These are phyloP conservation scores for Tetraselmis chui DNA, from an alignment of 139 green algal genomes.

Conservation along the genomic window DNA sequence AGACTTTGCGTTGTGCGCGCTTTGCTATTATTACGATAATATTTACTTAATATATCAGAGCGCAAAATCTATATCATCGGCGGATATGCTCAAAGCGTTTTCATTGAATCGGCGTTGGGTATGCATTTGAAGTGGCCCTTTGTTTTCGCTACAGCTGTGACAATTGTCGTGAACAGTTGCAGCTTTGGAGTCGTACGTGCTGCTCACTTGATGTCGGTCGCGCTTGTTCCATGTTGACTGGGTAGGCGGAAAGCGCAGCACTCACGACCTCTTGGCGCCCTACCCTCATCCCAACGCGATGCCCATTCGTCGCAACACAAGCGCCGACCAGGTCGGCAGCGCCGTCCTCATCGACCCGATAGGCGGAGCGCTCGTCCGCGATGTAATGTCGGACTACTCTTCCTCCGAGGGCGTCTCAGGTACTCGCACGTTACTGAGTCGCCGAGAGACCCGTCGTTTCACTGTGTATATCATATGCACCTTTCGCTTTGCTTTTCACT, in stretches of 20 bases:
- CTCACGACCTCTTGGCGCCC: not conserved
- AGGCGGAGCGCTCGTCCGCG: no score
- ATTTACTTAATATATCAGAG: not conserved
- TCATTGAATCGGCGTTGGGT: no score
- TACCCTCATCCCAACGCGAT: no score
- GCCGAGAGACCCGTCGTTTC: no score
- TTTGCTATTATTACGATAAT: not conserved
- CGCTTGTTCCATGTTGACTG: not conserved
- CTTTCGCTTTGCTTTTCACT: no score
- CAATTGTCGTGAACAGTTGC: not conserved
- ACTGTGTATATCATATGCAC: no score
- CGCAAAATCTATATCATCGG: not conserved
- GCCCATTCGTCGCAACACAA: not conserved
- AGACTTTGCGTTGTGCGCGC: not conserved
- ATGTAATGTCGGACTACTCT: no score
- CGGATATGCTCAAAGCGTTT: not conserved
- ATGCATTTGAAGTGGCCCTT: not conserved
- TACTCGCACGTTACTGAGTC: no score
- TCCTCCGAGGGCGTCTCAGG: no score
- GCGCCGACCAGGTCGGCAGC: not conserved
- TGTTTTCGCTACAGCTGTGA: not conserved
- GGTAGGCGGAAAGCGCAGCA: not conserved
- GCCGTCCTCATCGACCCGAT: not conserved
- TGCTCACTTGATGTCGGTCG: not conserved
- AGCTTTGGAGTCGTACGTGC: not conserved